A percentile compares a stretch with the other conserved stretches of the same genome.
phyloP scores from a whole-genome alignment of 2,329 filamentous ascomycete species.

The Apiospora hydei region DNA sequence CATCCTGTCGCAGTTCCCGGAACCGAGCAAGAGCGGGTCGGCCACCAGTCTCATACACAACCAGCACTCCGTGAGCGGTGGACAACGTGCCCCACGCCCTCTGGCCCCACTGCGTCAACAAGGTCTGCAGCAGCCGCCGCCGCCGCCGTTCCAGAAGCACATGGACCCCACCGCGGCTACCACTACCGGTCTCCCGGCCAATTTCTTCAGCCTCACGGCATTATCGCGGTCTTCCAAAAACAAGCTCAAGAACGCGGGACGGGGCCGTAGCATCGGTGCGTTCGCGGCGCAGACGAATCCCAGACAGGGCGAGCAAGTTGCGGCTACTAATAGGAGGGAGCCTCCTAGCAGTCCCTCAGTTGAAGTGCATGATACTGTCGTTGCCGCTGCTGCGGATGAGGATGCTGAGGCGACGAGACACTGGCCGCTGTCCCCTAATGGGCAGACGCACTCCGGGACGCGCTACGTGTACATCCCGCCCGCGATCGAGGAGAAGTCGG shows the following conservation, averaged over 20 bases:
- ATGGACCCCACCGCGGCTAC: background rate
- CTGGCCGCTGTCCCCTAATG: background rate
- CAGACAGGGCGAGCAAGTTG: background rate
- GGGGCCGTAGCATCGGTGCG: background rate
- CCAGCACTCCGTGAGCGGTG: background rate
- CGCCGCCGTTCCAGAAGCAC: background rate
- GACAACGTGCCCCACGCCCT: background rate
- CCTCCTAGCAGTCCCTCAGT: background rate
- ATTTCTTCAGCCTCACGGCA: constrained; percentile 21
- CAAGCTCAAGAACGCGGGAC: background rate
- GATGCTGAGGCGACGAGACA: background rate
- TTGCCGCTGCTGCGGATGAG: background rate
- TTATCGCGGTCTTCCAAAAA: background rate
- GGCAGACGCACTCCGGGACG: background rate
- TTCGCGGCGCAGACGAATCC: background rate
- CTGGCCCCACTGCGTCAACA: background rate
- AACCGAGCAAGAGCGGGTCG: background rate
- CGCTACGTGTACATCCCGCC: constrained; percentile 19
- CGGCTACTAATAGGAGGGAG: too few relatives aligned
- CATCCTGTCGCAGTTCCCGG: background rate
- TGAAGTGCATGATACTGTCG: background rate
- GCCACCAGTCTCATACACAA: background rate
- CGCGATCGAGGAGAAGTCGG: constrained; percentile 4
- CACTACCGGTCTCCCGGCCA: background rate
- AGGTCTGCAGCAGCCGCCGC: background rate